A percentile compares a stretch with the other conserved stretches of the same genome.
phyloP scores from a whole-genome alignment of 2,329 filamentous ascomycete species.

The Arthrobotrys pseudoclavata region DNA sequence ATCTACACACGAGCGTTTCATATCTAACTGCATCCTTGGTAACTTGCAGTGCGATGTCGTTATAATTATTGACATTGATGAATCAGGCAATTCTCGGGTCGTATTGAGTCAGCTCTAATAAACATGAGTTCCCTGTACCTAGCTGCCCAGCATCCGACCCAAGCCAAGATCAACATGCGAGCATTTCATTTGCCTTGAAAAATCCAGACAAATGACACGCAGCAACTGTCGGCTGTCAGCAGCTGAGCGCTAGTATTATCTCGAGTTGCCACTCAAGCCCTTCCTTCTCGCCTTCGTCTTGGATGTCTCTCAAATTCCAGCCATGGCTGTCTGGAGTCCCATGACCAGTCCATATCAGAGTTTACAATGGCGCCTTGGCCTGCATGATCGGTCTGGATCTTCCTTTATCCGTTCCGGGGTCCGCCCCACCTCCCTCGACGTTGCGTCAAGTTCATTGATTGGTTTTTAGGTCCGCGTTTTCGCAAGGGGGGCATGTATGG shows the following conservation, averaged over 20 bases:
- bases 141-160: conserved; percentile 20
- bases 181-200: conserved; percentile 27
- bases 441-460: conserved; percentile 19
- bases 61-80: conserved; percentile 22
- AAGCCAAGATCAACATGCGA: conserved; percentile 30
- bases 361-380: conserved; percentile 51
- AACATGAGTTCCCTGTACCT: conserved; percentile 26
- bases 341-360: conserved; percentile 36
- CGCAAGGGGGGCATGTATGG: conserved; percentile 4
- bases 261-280: conserved; percentile 31
- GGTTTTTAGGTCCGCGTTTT: conserved; percentile 20
- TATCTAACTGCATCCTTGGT: conserved; percentile 26
- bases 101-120: conserved; percentile 31
- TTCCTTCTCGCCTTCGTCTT: conserved; percentile 12
- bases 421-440: conserved; percentile 33
- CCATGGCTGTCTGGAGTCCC: conserved; percentile 36
- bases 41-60: conserved; percentile 28
- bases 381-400: conserved; percentile 60
- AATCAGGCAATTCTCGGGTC: conserved; percentile 21
- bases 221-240: conserved; percentile 39
- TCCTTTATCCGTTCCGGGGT: conserved; percentile 60
- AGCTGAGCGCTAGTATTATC: conserved; percentile 1
- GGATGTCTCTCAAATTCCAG: conserved; percentile 5
- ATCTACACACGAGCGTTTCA: conserved; percentile 42
- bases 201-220: conserved; percentile 45